phyloP scores from a whole-genome alignment of 306 rosid species.

The Acmispon strigosus region DNA sequence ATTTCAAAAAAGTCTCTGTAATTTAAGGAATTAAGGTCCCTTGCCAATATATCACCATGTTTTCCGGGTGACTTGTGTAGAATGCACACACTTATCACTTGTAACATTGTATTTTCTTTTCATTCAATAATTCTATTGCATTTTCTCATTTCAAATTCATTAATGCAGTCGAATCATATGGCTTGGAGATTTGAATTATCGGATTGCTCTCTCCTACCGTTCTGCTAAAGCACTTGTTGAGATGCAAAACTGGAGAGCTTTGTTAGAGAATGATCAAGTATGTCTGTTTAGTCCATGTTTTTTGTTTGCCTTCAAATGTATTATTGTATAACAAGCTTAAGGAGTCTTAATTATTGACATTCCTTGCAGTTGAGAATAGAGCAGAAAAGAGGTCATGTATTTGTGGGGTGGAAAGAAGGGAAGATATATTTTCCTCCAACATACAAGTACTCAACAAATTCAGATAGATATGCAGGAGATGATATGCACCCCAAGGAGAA shows the following conservation, averaged over 20 bases:
- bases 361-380: conserved; percentile 77
- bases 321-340: not conserved
- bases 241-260: conserved; percentile 99
- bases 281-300: conserved; percentile 13
- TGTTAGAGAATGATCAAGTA: conserved; percentile 96
- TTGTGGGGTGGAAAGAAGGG: conserved; percentile 96
- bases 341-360: conserved; percentile 11
- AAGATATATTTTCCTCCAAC: conserved; percentile 98
- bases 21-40: not conserved
- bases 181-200: conserved; percentile 99
- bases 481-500: conserved; percentile 94
- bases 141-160: conserved; percentile 17
- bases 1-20: not conserved
- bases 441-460: conserved; percentile 93
- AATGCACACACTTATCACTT: not conserved
- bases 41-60: not conserved
- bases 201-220: conserved; percentile 85
- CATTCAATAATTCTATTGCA: not conserved
- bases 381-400: conserved; percentile 82
- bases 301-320: not conserved
- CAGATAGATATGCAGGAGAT: conserved; percentile 94
- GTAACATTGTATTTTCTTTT: not conserved
- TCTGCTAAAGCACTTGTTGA: conserved; percentile 96
- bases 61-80: not conserved
- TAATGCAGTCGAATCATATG: conserved; percentile 78